Evolutionary conservation across 306 rosid species (phyloP).

Genomic region (Trichosanthes cucumerina): DNA sequence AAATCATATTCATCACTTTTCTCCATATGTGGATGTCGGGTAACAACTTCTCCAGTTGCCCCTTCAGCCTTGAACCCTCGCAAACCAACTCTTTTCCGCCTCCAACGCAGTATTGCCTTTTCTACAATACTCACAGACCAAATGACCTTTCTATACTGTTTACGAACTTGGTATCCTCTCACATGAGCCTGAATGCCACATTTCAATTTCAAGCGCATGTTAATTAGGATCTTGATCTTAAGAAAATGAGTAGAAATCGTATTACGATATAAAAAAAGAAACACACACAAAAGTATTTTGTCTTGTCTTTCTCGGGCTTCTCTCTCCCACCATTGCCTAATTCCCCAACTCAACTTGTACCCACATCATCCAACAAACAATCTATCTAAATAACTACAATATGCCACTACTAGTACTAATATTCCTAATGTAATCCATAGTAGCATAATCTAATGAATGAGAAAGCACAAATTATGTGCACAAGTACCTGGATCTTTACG

Average conservation of each 20-base stretch:
- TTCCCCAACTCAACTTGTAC: not conserved
- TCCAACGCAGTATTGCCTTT: conserved; percentile 70
- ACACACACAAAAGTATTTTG: not conserved
- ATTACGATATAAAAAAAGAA: not conserved
- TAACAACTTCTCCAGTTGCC: conserved; percentile 18
- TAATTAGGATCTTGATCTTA: not conserved
- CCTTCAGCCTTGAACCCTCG: conserved; percentile 47
- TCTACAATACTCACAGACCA: conserved; percentile 73
- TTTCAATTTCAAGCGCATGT: not conserved
- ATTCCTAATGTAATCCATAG: not conserved
- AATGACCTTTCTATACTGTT: conserved; percentile 47
- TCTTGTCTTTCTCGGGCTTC: not conserved
- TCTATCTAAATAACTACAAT: not conserved
- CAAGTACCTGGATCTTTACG: conserved; percentile 58
- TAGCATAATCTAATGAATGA: not conserved
- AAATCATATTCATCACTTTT: conserved; percentile 55
- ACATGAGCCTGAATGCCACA: conserved; percentile 45
- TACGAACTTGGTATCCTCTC: conserved; percentile 67
- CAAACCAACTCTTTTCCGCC: conserved; percentile 52
- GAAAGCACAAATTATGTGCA: not conserved
- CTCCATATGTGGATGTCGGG: conserved; percentile 14
- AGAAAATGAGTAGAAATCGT: not conserved
- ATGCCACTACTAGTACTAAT: not conserved
- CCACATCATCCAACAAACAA: not conserved
- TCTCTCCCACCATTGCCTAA: not conserved